A percentile compares a stretch with the other conserved stretches of the same genome.
Conservation (phyloP, 2,329 filamentous ascomycete genomes). For the Ceratocystis ficicola region DNA sequence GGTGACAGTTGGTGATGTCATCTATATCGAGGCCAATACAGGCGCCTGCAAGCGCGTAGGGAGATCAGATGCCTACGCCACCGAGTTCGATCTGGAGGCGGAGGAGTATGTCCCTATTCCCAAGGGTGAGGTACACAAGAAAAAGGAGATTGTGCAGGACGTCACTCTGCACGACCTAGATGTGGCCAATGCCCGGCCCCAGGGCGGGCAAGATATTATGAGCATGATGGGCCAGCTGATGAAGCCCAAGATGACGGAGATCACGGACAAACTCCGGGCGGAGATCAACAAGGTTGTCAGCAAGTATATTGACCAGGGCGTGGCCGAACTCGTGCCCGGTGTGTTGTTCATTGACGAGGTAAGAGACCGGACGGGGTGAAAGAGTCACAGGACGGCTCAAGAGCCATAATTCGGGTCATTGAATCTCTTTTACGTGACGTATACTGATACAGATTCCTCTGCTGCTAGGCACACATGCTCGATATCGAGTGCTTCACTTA, state of each 20-base stretch:
- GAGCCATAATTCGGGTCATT: background rate
- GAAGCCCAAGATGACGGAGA: constrained; percentile 99
- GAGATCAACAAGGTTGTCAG: constrained; percentile 99
- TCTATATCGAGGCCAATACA: constrained; percentile 99
- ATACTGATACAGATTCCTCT: background rate
- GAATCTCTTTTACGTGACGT: background rate
- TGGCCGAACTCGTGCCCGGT: constrained; percentile 93
- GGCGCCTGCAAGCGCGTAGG: constrained; percentile 96
- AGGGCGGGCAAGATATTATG: constrained; percentile 98
- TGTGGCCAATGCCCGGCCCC: constrained; percentile 84
- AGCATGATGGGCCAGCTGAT: constrained; percentile 99
- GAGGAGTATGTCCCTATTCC: constrained; percentile 98
- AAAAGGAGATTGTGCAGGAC: constrained; percentile 99
- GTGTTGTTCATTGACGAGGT: constrained; percentile 98
- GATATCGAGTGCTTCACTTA: constrained; percentile 99
- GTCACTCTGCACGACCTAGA: constrained; percentile 95
- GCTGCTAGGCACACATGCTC: constrained; percentile 76
- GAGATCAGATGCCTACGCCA: constrained; percentile 90
- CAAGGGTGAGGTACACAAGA: constrained; percentile 98
- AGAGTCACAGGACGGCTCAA: background rate
- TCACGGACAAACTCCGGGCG: constrained; percentile 86
- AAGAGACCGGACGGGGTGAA: constrained; percentile 26
- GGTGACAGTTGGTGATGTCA: constrained; percentile 89
- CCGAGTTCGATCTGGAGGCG: constrained; percentile 95
- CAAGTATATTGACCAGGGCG: constrained; percentile 96